Evolutionary conservation across 2,329 filamentous ascomycete species (phyloP).

Genomic region (Fusarium citri): DNA sequence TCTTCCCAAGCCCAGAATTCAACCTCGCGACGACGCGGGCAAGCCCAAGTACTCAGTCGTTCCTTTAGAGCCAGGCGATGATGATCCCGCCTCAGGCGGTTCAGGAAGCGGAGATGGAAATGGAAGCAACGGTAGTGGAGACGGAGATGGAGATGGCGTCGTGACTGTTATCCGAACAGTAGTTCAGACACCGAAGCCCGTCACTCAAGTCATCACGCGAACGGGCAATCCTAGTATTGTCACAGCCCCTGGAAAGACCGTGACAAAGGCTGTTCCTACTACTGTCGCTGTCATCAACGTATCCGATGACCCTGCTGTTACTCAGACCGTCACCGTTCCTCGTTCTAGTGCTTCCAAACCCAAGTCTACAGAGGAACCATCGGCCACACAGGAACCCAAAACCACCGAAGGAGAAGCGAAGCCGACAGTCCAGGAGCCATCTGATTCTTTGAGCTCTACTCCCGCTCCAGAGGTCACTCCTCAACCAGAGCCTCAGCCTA

Average conservation of each 20-base stretch:
- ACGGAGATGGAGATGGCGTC: conserved; percentile 31
- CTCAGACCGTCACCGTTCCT: conserved; percentile 46
- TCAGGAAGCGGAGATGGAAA: conserved; percentile 38
- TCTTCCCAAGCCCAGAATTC: conserved; percentile 45
- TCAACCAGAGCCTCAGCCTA: conserved; percentile 11
- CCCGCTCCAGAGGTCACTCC: conserved; percentile 13
- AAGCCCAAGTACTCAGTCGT: conserved; percentile 55
- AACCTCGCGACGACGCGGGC: conserved; percentile 39
- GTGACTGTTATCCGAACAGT: conserved; percentile 54
- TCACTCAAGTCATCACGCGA: conserved; percentile 46
- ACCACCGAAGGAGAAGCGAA: neutral
- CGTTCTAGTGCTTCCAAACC: conserved; percentile 18
- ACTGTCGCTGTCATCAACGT: conserved; percentile 51
- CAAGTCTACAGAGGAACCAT: conserved; percentile 15
- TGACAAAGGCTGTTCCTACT: conserved; percentile 46
- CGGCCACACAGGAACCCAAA: neutral
- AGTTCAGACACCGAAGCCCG: conserved; percentile 38
- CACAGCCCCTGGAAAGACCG: conserved; percentile 41
- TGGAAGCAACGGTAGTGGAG: conserved; percentile 28
- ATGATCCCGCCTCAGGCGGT: conserved; percentile 36
- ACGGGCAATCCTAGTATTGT: conserved; percentile 46
- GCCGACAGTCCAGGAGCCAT: conserved; percentile 9
- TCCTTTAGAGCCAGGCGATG: conserved; percentile 51
- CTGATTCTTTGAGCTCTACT: conserved; percentile 14
- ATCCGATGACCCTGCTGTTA: conserved; percentile 30